Conservation (phyloP, 148 eudicot genomes). For the Pouteria glomerata region DNA sequence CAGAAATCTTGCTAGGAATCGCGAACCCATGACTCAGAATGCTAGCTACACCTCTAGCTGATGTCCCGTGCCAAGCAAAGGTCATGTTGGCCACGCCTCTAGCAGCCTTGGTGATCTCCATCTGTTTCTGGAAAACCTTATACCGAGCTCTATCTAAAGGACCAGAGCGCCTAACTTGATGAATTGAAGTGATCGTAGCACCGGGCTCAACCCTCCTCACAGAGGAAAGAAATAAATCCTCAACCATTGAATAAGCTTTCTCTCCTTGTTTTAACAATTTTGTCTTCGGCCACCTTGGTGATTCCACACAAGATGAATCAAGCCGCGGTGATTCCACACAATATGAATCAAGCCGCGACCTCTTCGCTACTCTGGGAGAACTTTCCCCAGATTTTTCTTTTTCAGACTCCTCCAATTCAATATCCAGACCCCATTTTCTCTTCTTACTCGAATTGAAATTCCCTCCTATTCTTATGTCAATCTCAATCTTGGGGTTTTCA, state of each 20-base stretch:
- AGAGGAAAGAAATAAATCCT: slow-evolving; percentile 29
- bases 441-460: slow-evolving; percentile 13
- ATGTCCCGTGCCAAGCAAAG: slow-evolving; percentile 55
- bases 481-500: slow-evolving; percentile 13
- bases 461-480: slow-evolving; percentile 25
- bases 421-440: slow-evolving; percentile 12
- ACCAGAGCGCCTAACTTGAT: slow-evolving; percentile 24
- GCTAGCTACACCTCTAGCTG: slow-evolving; percentile 29
- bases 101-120: slow-evolving; percentile 30
- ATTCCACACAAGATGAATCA: slow-evolving; percentile 6
- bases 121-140: slow-evolving; percentile 37
- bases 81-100: slow-evolving; percentile 37
- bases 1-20: slow-evolving; percentile 20
- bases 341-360: slow-evolving; percentile 2
- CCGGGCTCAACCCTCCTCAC: slow-evolving; percentile 23
- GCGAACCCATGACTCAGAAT: slow-evolving; percentile 46
- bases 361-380: slow-evolving; percentile 6
- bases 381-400: slow-evolving; percentile 14
- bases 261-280: slow-evolving; percentile 32
- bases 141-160: slow-evolving; percentile 33
- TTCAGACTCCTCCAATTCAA: not conserved
- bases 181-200: slow-evolving; percentile 36
- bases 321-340: slow-evolving; percentile 13
- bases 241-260: slow-evolving; percentile 17
- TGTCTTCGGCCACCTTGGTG: slow-evolving; percentile 38